Conservation (phyloP, 2,329 filamentous ascomycete genomes). For the Drechmeria coniospora region DNA sequence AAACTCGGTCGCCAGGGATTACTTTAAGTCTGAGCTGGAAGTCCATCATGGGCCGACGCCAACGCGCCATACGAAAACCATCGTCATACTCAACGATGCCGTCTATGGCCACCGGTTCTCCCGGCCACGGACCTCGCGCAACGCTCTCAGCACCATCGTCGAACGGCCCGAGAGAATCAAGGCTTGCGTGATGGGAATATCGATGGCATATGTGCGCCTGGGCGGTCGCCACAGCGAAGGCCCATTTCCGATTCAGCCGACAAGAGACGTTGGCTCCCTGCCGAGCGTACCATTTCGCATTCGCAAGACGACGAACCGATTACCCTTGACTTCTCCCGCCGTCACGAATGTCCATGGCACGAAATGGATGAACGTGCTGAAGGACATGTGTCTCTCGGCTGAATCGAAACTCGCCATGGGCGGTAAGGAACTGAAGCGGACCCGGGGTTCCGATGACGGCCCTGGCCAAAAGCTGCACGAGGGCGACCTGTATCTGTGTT, state of each 20-base stretch:
- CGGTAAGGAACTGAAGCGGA: conserved; percentile 62
- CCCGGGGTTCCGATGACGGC: conserved; percentile 30
- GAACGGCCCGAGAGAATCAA: conserved; percentile 85
- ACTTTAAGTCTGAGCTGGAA: conserved; percentile 56
- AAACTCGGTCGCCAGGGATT: conserved; percentile 44
- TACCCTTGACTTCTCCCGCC: conserved; percentile 57
- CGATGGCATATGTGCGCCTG: conserved; percentile 79
- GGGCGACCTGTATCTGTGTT: conserved; percentile 80
- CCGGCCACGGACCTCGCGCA: conserved; percentile 60
- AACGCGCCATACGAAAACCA: conserved; percentile 38
- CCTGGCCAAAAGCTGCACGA: conserved; percentile 54
- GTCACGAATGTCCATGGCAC: conserved; percentile 84
- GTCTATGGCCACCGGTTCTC: conserved; percentile 92
- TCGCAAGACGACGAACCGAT: conserved; percentile 56
- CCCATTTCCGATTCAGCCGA: conserved; percentile 49
- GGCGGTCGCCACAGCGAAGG: conserved; percentile 66
- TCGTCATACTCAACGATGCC: conserved; percentile 81
- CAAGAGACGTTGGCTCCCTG: conserved; percentile 36
- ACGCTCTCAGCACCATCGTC: conserved; percentile 64
- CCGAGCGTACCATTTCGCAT: conserved; percentile 67
- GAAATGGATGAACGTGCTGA: conserved; percentile 88
- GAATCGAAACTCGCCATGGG: conserved; percentile 62
- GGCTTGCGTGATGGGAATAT: conserved; percentile 67
- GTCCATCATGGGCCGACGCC: conserved; percentile 36
- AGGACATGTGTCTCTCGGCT: conserved; percentile 67